Evolutionary conservation across 2,329 filamentous ascomycete species (phyloP).

Genomic region (Eurotiales sp.): DNA sequence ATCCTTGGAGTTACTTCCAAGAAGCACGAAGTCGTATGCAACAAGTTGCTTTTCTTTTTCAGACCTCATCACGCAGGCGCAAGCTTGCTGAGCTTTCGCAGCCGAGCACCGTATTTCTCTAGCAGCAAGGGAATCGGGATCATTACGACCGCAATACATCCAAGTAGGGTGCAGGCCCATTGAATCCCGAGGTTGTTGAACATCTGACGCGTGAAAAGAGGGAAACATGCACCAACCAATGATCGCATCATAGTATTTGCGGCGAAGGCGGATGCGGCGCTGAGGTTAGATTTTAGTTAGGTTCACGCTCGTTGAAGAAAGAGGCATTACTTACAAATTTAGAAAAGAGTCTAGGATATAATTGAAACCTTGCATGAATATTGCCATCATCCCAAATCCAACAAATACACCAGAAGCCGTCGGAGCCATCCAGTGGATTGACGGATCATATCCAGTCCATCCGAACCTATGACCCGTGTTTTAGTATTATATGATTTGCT

Average conservation of each 20-base stretch:
- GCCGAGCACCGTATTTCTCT: slow-evolving; percentile 26
- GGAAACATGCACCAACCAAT: slow-evolving; percentile 32
- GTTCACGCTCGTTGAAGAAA: neutral
- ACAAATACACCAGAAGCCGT: slow-evolving; percentile 29
- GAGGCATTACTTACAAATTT: slow-evolving; percentile 36
- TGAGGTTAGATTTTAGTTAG: slow-evolving; percentile 15
- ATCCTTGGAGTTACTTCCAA: no score
- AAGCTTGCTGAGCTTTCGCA: slow-evolving; percentile 19
- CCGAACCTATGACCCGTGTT: no score
- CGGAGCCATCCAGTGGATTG: slow-evolving; percentile 35
- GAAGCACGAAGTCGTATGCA: no score
- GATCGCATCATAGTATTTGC: slow-evolving; percentile 38
- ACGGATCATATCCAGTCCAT: slow-evolving; percentile 31
- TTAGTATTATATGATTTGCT: no score
- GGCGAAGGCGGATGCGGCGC: slow-evolving; percentile 36
- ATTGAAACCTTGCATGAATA: slow-evolving; percentile 32
- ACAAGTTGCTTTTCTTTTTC: no score
- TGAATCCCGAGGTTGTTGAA: slow-evolving; percentile 35
- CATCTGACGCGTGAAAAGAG: slow-evolving; percentile 35
- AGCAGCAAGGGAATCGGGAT: slow-evolving; percentile 37
- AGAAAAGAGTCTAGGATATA: slow-evolving; percentile 40
- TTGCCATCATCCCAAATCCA: slow-evolving; percentile 31
- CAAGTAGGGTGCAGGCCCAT: slow-evolving; percentile 38
- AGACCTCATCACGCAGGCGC: no score
- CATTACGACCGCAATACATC: slow-evolving; percentile 33